These are phyloP conservation scores for Fraxinus dipetala DNA, from an alignment of 305 asterid genomes.

Conservation along the genomic window DNA sequence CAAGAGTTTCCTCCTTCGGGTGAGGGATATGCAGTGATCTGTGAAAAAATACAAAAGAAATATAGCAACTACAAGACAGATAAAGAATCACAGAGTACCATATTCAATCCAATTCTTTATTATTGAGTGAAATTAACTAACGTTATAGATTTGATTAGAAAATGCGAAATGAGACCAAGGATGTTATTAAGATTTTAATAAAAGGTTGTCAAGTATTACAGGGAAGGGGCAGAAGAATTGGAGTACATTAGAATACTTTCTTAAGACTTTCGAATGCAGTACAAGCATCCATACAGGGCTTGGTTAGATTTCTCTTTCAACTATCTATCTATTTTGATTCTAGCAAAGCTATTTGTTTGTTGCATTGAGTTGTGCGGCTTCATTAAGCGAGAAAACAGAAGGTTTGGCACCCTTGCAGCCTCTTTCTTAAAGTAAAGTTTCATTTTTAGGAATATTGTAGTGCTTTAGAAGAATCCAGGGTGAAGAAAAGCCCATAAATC, in stretches of 20 bases:
- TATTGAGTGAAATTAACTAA: constrained; percentile 3
- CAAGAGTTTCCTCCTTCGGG: constrained; percentile 83
- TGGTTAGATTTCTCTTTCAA: background rate
- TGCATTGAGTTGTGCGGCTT: background rate
- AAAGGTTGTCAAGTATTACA: background rate
- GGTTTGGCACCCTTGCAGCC: background rate
- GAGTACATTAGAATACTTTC: background rate
- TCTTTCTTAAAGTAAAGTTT: background rate
- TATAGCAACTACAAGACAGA: constrained; percentile 12
- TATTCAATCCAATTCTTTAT: constrained; percentile 3
- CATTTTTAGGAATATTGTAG: background rate
- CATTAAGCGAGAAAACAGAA: background rate
- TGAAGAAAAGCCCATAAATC: background rate
- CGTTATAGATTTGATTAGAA: constrained; percentile 5
- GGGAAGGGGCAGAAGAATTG: background rate
- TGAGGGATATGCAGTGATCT: constrained; percentile 62
- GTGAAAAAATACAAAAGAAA: constrained; percentile 18
- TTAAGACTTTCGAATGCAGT: background rate
- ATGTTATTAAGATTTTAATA: background rate
- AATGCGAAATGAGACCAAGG: constrained; percentile 16
- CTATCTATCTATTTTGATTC: background rate
- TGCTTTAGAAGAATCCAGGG: background rate
- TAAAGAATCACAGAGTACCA: constrained; percentile 7
- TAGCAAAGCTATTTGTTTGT: background rate
- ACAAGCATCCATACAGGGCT: background rate